A percentile compares a stretch with the other conserved stretches of the same genome.
Conservation (phyloP, 179 eudicot species). For the Sideroxylon spinosum region DNA sequence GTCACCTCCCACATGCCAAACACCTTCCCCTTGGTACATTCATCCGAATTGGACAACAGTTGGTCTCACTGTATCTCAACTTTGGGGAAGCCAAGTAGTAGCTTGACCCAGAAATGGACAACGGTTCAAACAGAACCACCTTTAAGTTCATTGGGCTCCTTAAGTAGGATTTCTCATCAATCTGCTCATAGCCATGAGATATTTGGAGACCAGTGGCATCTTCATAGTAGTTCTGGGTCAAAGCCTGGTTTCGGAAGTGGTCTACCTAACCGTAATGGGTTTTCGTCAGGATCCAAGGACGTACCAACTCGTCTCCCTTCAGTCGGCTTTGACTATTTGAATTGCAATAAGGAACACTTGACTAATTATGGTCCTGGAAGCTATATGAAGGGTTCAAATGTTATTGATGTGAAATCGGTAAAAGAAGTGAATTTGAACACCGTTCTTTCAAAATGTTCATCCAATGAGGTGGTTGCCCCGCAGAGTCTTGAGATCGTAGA, state of each 20-base stretch:
- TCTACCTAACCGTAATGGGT: constrained; percentile 38
- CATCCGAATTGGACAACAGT: constrained; percentile 36
- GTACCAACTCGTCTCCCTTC: constrained; percentile 26
- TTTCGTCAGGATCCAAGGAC: constrained; percentile 40
- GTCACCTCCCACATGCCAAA: constrained; percentile 33
- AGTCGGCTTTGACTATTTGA: constrained; percentile 38
- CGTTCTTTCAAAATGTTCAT: constrained; percentile 36
- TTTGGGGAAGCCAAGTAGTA: constrained; percentile 36
- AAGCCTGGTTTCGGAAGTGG: constrained; percentile 32
- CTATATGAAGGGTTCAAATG: constrained; percentile 30
- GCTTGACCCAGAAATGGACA: constrained; percentile 31
- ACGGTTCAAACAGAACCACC: constrained; percentile 36
- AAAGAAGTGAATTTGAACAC: constrained; percentile 55
- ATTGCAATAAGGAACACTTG: constrained; percentile 23
- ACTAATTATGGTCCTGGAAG: constrained; percentile 26
- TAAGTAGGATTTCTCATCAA: constrained; percentile 32
- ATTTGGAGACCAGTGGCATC: constrained; percentile 41
- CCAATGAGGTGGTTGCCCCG: constrained; percentile 18
- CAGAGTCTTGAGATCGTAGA: constrained; percentile 24
- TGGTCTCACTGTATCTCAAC: constrained; percentile 44
- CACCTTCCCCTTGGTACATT: constrained; percentile 34
- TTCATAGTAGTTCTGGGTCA: constrained; percentile 34
- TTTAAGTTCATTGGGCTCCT: constrained; percentile 26
- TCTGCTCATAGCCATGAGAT: constrained; percentile 35
- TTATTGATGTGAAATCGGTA: constrained; percentile 31